Conservation (phyloP, 164 flowering plant genomes). For the Malania oleifera region DNA sequence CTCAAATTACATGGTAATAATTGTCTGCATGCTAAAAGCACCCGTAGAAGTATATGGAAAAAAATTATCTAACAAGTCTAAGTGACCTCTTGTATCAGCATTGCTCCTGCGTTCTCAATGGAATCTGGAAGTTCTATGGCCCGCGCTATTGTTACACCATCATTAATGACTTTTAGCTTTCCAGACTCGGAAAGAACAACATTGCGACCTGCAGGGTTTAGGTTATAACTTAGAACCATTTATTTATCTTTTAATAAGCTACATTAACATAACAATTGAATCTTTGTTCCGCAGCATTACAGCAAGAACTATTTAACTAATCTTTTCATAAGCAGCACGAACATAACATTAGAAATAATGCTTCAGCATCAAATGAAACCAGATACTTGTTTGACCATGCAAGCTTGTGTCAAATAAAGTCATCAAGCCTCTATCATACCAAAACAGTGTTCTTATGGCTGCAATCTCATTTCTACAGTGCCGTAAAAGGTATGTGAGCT, state of each 20-base stretch:
- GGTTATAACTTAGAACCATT: slow-evolving; percentile 11
- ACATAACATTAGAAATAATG: neutral
- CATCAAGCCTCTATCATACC: too few species aligned
- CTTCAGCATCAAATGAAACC: neutral
- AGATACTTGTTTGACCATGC: neutral
- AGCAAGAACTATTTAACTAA: neutral
- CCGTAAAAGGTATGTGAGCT: too few species aligned
- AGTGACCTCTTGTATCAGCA: slow-evolving; percentile 77
- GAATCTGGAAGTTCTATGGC: slow-evolving; percentile 84
- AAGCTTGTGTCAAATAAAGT: neutral
- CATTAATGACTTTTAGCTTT: slow-evolving; percentile 65
- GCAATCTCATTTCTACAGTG: too few species aligned
- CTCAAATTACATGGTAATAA: neutral
- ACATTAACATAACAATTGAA: neutral
- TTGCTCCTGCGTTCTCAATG: slow-evolving; percentile 80
- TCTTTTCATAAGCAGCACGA: neutral
- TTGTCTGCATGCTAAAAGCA: neutral
- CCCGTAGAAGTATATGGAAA: slow-evolving; percentile 2
- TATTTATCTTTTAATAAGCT: neutral
- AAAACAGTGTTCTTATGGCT: too few species aligned
- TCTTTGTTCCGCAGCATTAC: neutral
- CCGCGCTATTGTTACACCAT: slow-evolving; percentile 87
- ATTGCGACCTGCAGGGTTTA: slow-evolving; percentile 83
- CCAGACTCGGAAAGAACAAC: slow-evolving; percentile 73
- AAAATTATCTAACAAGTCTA: slow-evolving; percentile 16